A percentile compares a stretch with the other conserved stretches of the same genome.
Conservation (phyloP, 1,284 basidiomycete species). For the Malassezia furfur region DNA sequence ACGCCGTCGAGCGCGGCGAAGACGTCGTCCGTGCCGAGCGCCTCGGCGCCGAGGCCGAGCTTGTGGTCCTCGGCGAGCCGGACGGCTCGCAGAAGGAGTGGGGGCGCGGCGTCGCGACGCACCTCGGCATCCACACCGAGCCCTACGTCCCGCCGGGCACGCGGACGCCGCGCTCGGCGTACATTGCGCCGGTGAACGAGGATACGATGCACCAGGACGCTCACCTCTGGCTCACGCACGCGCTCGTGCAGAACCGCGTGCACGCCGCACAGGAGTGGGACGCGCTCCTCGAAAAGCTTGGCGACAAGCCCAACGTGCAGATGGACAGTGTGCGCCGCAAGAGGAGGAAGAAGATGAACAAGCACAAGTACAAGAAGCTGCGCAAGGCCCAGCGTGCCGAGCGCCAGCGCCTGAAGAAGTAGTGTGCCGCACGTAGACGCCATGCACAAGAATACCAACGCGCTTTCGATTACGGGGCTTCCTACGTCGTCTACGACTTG, state of each 20-base stretch:
- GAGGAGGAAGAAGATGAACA: conserved; percentile 47
- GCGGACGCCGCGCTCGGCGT: not conserved
- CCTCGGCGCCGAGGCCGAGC: conserved; percentile 42
- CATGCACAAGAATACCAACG: not conserved
- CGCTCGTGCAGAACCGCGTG: conserved; percentile 37
- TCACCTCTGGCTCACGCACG: conserved; percentile 41
- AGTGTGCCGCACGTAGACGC: not conserved
- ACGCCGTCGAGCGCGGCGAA: conserved; percentile 41
- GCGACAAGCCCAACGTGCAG: conserved; percentile 22
- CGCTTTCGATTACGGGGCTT: too few species aligned
- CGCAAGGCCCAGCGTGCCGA: conserved; percentile 42
- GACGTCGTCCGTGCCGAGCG: conserved; percentile 33
- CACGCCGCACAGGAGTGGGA: conserved; percentile 36
- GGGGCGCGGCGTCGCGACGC: conserved; percentile 40
- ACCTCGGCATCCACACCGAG: conserved; percentile 35
- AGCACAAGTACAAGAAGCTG: conserved; percentile 48
- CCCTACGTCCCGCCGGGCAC: conserved; percentile 34
- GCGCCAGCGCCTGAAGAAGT: conserved; percentile 40
- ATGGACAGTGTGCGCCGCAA: conserved; percentile 46
- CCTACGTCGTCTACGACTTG: conserved; percentile 20
- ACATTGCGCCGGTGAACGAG: not conserved
- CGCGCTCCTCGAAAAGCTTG: conserved; percentile 27
- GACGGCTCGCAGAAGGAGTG: conserved; percentile 33
- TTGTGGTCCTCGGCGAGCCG: conserved; percentile 45
- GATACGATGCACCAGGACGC: conserved; percentile 29